Evolutionary conservation across 352 stramenopile genomes (phyloP).

Genomic region (Thraustochytrium striatum): DNA sequence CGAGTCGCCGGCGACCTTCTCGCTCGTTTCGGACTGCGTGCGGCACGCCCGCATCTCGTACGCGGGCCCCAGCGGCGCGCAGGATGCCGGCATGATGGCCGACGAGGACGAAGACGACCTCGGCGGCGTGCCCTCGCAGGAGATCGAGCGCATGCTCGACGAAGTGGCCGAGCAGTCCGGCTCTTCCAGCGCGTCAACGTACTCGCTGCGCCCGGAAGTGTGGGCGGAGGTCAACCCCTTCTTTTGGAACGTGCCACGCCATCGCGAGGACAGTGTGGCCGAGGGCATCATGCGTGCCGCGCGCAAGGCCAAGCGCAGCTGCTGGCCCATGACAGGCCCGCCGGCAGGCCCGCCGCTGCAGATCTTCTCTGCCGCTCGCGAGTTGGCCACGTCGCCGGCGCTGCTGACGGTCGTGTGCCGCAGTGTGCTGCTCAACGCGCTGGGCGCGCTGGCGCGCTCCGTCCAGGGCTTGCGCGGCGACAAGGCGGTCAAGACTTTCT

Average conservation of each 20-base stretch:
- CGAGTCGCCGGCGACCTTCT: slow-evolving; percentile 3
- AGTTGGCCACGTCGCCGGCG: background rate
- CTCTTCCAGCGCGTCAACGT: background rate
- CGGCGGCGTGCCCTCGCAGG: background rate
- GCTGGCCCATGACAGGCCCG: slow-evolving; percentile 20
- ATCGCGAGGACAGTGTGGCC: background rate
- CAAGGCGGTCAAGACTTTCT: too few species aligned
- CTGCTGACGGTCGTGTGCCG: too few species aligned
- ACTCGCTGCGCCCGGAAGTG: slow-evolving; percentile 5
- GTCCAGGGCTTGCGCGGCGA: too few species aligned
- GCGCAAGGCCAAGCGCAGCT: background rate
- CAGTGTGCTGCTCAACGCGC: too few species aligned
- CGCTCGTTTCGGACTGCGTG: background rate
- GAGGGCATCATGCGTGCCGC: background rate
- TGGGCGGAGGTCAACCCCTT: slow-evolving; percentile 35
- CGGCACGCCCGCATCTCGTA: slow-evolving; percentile 9
- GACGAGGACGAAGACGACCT: background rate
- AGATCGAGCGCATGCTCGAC: slow-evolving; percentile 31
- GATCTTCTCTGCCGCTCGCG: background rate
- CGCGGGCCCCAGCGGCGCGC: background rate
- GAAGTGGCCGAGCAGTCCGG: background rate
- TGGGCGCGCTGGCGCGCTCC: too few species aligned
- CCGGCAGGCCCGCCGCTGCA: slow-evolving; percentile 11
- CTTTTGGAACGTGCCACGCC: slow-evolving; percentile 24
- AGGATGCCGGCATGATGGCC: background rate